Percentiles rank a stretch among this genome's conserved stretches.
phyloP scores from a whole-genome alignment of 2,329 filamentous ascomycete species.

The Fusarium sp. region DNA sequence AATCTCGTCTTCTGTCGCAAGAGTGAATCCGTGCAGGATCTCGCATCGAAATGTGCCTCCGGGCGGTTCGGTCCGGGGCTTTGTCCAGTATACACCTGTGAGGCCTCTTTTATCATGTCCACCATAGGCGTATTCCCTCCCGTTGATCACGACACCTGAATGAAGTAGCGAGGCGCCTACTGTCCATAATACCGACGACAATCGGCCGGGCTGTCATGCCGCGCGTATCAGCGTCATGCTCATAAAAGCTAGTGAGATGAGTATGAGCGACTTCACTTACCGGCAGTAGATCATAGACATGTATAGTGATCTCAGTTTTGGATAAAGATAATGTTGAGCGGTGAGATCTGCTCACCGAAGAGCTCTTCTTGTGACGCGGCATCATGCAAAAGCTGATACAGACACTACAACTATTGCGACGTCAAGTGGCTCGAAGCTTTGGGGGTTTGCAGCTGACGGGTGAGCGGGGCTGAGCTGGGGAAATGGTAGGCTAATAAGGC shows the following conservation, averaged over 20 bases:
- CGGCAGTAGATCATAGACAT: conserved; percentile 81
- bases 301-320: conserved; percentile 78
- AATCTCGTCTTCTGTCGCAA: conserved; percentile 74
- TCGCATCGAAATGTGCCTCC: conserved; percentile 80
- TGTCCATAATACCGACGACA: conserved; percentile 81
- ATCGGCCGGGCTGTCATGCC: conserved; percentile 68
- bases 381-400: conserved; percentile 30
- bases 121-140: conserved; percentile 85
- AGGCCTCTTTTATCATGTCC: conserved; percentile 76
- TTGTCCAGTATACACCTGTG: conserved; percentile 87
- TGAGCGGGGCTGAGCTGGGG: conserved; percentile 29
- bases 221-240: conserved; percentile 21
- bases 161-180: conserved; percentile 82
- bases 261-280: conserved; percentile 53
- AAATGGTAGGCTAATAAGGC: conserved; percentile 12
- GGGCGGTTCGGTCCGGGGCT: conserved; percentile 75
- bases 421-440: conserved; percentile 37
- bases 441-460: conserved; percentile 15
- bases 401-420: conserved; percentile 29
- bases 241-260: conserved; percentile 2
- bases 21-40: conserved; percentile 82
- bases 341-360: conserved; percentile 54
- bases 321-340: conserved; percentile 74
- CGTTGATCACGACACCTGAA: conserved; percentile 83
- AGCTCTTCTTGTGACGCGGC: conserved; percentile 43